Evolutionary conservation across 345 rosid species (phyloP).

Genomic region (Moricandia moricandioides): DNA sequence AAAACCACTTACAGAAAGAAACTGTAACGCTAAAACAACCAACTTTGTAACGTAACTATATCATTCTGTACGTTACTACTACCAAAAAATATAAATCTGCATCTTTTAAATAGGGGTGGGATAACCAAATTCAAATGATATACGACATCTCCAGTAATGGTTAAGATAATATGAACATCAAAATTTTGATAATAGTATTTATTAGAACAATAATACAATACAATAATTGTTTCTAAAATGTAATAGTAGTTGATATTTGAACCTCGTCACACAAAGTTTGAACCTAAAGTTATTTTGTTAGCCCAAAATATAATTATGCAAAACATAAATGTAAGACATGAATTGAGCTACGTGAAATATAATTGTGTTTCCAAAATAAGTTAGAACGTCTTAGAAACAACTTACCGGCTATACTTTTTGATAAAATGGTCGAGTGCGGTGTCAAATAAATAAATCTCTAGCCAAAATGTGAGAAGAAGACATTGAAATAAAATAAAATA

Average conservation of each 20-base stretch:
- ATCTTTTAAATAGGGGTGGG: neutral
- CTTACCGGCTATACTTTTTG: neutral
- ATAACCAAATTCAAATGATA: neutral
- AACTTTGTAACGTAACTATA: neutral
- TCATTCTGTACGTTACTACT: neutral
- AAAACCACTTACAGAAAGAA: slow-evolving; percentile 4
- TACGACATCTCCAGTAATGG: neutral
- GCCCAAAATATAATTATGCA: neutral
- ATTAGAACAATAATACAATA: neutral
- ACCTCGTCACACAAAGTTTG: neutral
- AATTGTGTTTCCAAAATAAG: neutral
- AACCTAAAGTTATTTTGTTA: too few relatives aligned
- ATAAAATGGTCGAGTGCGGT: neutral
- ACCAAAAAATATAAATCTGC: neutral
- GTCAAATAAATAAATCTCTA: neutral
- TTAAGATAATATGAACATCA: neutral
- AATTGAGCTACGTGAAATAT: neutral
- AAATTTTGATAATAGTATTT: neutral
- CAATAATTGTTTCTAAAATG: neutral
- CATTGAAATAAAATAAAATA: neutral
- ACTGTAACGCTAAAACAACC: neutral
- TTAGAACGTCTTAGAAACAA: neutral
- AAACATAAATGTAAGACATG: neutral
- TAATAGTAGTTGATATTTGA: neutral
- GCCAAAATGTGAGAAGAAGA: neutral